These are phyloP conservation scores for Leccinellum albellum DNA, from an alignment of 768 basidiomycete species.

Conservation along the genomic window DNA sequence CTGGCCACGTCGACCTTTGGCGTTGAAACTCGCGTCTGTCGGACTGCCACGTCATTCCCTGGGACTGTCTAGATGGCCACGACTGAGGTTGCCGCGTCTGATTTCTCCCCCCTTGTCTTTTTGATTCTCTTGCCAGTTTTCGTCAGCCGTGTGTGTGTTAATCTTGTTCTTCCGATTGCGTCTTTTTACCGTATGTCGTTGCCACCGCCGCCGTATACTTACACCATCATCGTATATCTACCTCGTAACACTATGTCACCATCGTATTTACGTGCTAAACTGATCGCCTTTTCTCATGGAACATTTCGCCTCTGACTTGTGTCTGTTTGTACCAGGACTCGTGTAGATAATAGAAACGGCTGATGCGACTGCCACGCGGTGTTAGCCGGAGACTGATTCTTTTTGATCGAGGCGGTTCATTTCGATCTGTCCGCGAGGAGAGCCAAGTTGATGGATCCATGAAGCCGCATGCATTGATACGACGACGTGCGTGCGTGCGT, in stretches of 20 bases:
- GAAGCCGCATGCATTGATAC: neutral
- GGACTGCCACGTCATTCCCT: constrained; percentile 8
- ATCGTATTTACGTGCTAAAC: constrained; percentile 11
- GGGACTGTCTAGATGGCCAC: constrained; percentile 14
- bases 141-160: constrained; percentile 14
- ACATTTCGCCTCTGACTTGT: neutral
- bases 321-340: neutral
- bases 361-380: neutral
- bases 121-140: constrained; percentile 1
- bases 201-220: constrained; percentile 12
- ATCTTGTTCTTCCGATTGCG: constrained; percentile 16
- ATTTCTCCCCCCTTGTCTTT: neutral
- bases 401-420: neutral
- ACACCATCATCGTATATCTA: constrained; percentile 19
- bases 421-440: neutral
- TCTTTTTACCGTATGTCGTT: neutral
- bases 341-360: neutral
- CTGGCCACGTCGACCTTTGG: constrained; percentile 6
- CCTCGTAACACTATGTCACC: constrained; percentile 22
- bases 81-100: constrained; percentile 1
- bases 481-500: neutral
- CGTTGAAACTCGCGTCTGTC: constrained; percentile 1
- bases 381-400: neutral
- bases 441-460: neutral
- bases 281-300: neutral